Base-by-base conservation (phyloP, 352 stramenopile species). In the Thraustochytrium sp. region DNA sequence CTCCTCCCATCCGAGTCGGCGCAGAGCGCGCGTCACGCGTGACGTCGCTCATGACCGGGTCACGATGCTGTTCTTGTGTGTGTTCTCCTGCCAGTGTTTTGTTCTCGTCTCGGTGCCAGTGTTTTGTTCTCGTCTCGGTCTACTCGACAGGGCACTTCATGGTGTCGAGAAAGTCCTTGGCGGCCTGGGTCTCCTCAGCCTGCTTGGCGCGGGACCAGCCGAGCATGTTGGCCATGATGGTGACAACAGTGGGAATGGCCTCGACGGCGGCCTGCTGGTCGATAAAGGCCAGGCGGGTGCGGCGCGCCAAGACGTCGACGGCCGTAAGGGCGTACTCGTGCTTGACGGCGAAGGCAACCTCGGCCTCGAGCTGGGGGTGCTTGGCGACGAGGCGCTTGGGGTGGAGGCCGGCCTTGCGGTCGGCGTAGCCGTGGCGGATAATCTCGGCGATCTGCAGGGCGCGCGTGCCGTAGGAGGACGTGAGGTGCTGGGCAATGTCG, bases 381-480 rank as follows among this genome's bases (percentile, higher is more conserved):
- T 96, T 95, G n/a, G 89, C 87, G 86, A 96, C 90, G 74, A 98
- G 88, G 13, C 93, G 92, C 40, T 92, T 91, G 37, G 92, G 91
- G 84, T 95, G 91, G 83, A 94, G 29, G 84, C 87, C 84, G 95
- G 93, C 89, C 90, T 90, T 85, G 93, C 37, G 42, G 34, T 38
- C 85, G 21, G 93, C 76, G 78, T 95, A 94, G 53, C 91, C 91
- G n/a, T 86, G 86, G 74, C 91, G 84, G 73, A 94, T 92, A 63
- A 97, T 94, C 89, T 98, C 92, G 31, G 93, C 93, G 26, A 98
- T 92, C 89, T 98, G 94, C 38, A 98, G 90, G 49, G 95, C 95
- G 62, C 95, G 90, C 48, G 94, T 98, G 76, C 95, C 95, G 88
- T 98, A 98, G 89, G 97, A 98, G 82, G 89, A 89, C 87, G 96